Evolutionary conservation across 257 asterid species (phyloP).

Genomic region (Plantago elongata): DNA sequence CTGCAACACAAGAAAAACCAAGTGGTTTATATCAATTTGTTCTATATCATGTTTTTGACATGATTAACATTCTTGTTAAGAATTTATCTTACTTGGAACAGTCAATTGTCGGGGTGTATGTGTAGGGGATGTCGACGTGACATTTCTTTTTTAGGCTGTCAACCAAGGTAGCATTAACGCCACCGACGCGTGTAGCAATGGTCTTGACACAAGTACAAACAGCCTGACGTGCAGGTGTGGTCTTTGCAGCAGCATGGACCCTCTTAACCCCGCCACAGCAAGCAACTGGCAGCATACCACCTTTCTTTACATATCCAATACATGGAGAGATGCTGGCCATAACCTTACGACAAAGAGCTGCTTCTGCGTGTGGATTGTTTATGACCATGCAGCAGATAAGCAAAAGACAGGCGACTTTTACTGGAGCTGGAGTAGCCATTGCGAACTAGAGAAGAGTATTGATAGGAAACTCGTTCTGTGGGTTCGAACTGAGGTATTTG

Average conservation of each 20-base stretch:
- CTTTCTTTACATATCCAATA: not conserved
- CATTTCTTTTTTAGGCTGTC: conserved; percentile 5
- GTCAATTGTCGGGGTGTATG: conserved; percentile 8
- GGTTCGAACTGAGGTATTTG: too few species aligned
- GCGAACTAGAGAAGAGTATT: not conserved
- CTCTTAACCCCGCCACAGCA: conserved; percentile 1
- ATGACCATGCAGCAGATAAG: not conserved
- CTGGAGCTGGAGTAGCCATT: conserved; percentile 1
- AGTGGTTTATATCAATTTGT: too few species aligned
- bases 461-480: too few species aligned
- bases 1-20: too few species aligned
- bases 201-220: conserved; percentile 9
- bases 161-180: conserved; percentile 3
- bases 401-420: not conserved
- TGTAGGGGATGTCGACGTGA: conserved; percentile 4
- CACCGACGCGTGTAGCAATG: conserved; percentile 1
- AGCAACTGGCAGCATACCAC: conserved; percentile 4
- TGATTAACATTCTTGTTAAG: not conserved
- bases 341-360: conserved; percentile 3
- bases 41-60: too few species aligned
- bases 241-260: not conserved
- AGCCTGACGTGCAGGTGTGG: conserved; percentile 2
- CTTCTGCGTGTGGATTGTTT: not conserved
- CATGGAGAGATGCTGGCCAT: conserved; percentile 6
- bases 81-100: conserved; percentile 14